Evolutionary conservation across 495 filamentous ascomycete species (phyloP).

Genomic region (Glutinoglossum americanum): DNA sequence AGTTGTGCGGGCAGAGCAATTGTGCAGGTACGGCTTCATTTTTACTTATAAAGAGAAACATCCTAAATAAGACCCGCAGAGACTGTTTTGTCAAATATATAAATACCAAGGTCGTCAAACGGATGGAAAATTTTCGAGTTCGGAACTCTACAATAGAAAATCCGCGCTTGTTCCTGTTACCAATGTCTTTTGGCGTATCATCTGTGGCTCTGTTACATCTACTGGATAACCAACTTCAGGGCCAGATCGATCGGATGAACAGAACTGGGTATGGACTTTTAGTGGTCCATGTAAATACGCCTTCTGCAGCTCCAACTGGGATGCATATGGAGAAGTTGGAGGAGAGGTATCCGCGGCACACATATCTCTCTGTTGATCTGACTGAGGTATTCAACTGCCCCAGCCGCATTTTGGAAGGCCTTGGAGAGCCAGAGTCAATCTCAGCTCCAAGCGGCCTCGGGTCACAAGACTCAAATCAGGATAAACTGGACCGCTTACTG

Average conservation of each 20-base stretch:
- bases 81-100: constrained; percentile 61
- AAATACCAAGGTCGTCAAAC: constrained; percentile 51
- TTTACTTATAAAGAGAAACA: neutral
- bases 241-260: constrained; percentile 31
- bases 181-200: constrained; percentile 64
- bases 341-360: constrained; percentile 34
- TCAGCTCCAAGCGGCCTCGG: constrained; percentile 12
- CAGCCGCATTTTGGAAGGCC: constrained; percentile 17
- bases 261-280: constrained; percentile 40
- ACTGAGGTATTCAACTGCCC: constrained; percentile 27
- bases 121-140: constrained; percentile 44
- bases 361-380: constrained; percentile 31
- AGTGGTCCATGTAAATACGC: constrained; percentile 43
- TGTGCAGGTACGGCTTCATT: constrained; percentile 1
- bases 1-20: constrained; percentile 3
- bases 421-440: constrained; percentile 10
- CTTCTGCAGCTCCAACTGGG: constrained; percentile 2
- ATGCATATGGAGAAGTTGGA: constrained; percentile 12
- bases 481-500: constrained; percentile 32
- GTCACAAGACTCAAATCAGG: constrained; percentile 9
- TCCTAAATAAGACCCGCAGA: constrained; percentile 18
- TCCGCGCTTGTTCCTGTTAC: constrained; percentile 42
- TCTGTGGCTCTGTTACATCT: constrained; percentile 62
- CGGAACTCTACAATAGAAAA: constrained; percentile 16
- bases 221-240: constrained; percentile 41